Evolutionary conservation across 768 basidiomycete species (phyloP).

Genomic region (Tricholoma sp.): DNA sequence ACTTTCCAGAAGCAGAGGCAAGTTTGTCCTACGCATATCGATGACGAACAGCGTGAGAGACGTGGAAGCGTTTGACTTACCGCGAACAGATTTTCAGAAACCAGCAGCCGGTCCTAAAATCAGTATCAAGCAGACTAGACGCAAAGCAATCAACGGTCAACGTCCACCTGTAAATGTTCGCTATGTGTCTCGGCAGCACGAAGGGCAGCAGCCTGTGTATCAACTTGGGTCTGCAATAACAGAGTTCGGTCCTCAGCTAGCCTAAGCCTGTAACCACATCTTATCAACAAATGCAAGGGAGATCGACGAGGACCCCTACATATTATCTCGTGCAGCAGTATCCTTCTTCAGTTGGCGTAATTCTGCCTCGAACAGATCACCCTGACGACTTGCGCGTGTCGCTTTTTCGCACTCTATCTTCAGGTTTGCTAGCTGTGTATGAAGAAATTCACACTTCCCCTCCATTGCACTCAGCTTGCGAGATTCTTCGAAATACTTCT

Average conservation of each 20-base stretch:
- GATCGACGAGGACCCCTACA: no score
- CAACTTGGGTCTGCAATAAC: slow-evolving; percentile 51
- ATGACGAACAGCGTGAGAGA: neutral
- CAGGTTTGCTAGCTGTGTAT: no score
- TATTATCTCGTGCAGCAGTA: no score
- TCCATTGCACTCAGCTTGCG: no score
- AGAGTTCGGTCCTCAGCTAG: slow-evolving; percentile 5
- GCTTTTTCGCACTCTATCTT: no score
- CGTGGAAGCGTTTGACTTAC: slow-evolving; percentile 18
- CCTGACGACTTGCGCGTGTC: no score
- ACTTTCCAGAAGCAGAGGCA: slow-evolving; percentile 26
- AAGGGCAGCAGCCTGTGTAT: slow-evolving; percentile 50
- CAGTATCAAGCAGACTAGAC: neutral
- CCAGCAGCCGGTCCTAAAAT: slow-evolving; percentile 32
- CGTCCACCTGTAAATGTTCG: slow-evolving; percentile 40
- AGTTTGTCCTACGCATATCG: slow-evolving; percentile 13
- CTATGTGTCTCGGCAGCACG: slow-evolving; percentile 49
- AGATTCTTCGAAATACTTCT: no score
- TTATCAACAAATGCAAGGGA: no score
- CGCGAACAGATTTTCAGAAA: slow-evolving; percentile 30
- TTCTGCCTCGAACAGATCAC: no score
- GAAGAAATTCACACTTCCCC: no score
- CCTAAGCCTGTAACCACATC: neutral
- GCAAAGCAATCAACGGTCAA: no score
- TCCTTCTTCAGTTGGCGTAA: no score